Conservation (phyloP, 345 rosid species). For the Eucalyptus grandis region DNA sequence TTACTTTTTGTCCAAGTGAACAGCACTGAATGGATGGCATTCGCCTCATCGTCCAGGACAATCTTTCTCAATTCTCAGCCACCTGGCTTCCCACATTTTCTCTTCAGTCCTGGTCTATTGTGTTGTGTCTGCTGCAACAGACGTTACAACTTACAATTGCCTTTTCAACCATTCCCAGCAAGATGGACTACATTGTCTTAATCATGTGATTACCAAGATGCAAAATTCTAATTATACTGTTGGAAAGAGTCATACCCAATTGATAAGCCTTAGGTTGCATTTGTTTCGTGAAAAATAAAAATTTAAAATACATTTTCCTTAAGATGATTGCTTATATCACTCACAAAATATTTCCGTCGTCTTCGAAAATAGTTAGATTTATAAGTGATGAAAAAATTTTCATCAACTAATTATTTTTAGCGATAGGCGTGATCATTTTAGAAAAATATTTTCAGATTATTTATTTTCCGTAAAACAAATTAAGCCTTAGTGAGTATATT, state of each 20-base stretch:
- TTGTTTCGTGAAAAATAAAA: fast-evolving
- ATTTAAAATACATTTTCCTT: too few species aligned
- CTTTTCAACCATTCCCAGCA: neutral
- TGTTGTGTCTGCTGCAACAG: neutral
- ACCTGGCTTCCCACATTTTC: neutral
- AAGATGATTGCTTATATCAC: too few species aligned
- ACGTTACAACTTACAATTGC: neutral
- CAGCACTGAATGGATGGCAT: neutral
- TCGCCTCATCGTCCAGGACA: neutral
- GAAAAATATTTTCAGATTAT: too few species aligned
- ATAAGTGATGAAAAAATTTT: neutral
- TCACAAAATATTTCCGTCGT: too few species aligned
- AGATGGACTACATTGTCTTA: neutral
- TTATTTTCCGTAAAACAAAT: fast-evolving
- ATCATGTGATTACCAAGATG: neutral
- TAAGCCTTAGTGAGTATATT: neutral
- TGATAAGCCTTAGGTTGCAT: neutral
- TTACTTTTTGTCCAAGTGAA: neutral
- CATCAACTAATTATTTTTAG: neutral
- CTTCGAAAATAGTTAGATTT: neutral
- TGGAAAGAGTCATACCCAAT: neutral
- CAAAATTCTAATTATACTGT: neutral
- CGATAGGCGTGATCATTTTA: fast-evolving
- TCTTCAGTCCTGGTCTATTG: neutral
- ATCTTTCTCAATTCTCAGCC: neutral